phyloP scores from a whole-genome alignment of 1,284 basidiomycete species.

The Inonotus hispidus region DNA sequence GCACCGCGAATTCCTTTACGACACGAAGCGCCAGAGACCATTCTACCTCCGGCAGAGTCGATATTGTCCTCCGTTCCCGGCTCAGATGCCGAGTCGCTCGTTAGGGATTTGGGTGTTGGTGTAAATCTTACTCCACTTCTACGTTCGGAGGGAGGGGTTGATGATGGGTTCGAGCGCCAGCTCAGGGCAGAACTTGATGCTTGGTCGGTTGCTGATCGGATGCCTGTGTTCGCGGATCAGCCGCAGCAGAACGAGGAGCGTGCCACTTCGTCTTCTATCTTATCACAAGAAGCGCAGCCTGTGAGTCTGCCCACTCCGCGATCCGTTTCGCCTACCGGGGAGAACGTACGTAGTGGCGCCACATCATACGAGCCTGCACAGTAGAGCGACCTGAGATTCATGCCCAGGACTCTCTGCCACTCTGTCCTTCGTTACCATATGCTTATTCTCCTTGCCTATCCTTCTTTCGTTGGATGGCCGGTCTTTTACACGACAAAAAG shows the following conservation, averaged over 20 bases:
- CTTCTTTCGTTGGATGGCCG: background rate
- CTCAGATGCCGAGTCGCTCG: background rate
- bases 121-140: background rate
- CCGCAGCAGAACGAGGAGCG: background rate
- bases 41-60: conserved; percentile 27
- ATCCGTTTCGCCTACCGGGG: conserved; percentile 12
- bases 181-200: conserved; percentile 2
- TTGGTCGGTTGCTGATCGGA: background rate
- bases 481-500: background rate
- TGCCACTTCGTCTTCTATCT: background rate
- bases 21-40: conserved; percentile 53
- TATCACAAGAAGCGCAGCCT: conserved; percentile 1
- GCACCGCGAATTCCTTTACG: conserved; percentile 36
- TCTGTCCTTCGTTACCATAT: background rate
- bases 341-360: background rate
- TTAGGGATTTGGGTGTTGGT: background rate
- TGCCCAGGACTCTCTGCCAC: background rate
- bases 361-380: background rate
- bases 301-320: conserved; percentile 15
- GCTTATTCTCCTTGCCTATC: background rate
- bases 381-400: background rate
- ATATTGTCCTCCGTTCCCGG: background rate
- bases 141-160: background rate
- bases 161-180: background rate
- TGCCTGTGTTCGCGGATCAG: background rate